Base-by-base conservation (phyloP, 2,329 filamentous ascomycete genomes). In the Corinectria fuckeliana region DNA sequence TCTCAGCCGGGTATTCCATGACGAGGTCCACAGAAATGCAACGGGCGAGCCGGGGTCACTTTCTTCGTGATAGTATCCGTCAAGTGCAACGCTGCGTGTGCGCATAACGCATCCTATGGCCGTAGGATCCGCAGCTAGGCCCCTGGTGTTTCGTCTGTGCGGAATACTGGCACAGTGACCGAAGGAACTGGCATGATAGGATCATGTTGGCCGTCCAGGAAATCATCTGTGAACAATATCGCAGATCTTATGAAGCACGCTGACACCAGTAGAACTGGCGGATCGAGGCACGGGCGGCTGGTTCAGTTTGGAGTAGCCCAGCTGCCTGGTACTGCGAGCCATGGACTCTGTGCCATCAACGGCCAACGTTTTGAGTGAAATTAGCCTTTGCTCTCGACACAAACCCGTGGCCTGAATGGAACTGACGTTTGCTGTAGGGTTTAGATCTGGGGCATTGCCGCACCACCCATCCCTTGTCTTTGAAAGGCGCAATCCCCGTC, bases 181-280 rank as follows among this genome's bases (percentile, higher is more conserved):
- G 55, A 48, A 23, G 32, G 51, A 48, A 56, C 60, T 58, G 51
- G 57, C 48, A 48, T 63, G 57, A 59, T 45, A 16, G 30, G 16
- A 20, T 30, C 14, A 14, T 36, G 21, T 52, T 36, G 26, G 32
- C 39, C 36, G 36, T 50, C 26, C 34, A 53, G 53, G 38, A 23
- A 36, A 39, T 50, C 32, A 47, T 44, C 44, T 52, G 58, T 45
- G 58, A 61, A 44, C 26, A 56, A 48, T 32, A 49, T 34, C 36
- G 53, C 14, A 61, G 60, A 62, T 60, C 53, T 34, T 21, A 50
- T 23, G 47, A 10, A n/a, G 51, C 42, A 9, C 36, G 47, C 32
- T n/a, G 18, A 16, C 32, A 18, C n/a, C 34, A 50, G 30, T 23
- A 5, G 36, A 34, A 28, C 49, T 34, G 18, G 30, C 47, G 51